Percentiles rank a stretch among this genome's conserved stretches.
These are phyloP conservation scores for Heterobasidion parviporum DNA, from an alignment of 1,284 basidiomycete genomes.

Conservation along the genomic window DNA sequence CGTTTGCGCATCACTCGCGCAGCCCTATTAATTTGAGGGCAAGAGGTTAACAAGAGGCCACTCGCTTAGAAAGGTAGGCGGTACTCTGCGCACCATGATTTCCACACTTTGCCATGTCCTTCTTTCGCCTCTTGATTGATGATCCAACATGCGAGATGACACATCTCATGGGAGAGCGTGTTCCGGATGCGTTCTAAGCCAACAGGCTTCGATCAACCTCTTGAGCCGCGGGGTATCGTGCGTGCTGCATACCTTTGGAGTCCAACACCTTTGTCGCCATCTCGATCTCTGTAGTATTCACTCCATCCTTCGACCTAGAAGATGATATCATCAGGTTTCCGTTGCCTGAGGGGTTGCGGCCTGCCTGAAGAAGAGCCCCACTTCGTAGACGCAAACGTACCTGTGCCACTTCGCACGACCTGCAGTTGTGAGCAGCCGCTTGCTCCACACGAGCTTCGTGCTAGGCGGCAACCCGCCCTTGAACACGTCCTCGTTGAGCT, in stretches of 20 bases:
- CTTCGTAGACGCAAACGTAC: neutral
- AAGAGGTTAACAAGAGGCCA: neutral
- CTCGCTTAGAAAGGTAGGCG: neutral
- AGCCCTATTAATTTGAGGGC: slow-evolving; percentile 37
- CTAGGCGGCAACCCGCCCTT: slow-evolving; percentile 58
- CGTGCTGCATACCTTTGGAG: slow-evolving; percentile 42
- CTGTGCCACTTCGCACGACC: slow-evolving; percentile 64
- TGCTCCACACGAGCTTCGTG: slow-evolving; percentile 68
- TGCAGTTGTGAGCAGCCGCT: slow-evolving; percentile 65
- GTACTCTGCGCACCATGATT: slow-evolving; percentile 46
- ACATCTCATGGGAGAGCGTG: slow-evolving; percentile 84
- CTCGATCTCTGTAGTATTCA: slow-evolving; percentile 55
- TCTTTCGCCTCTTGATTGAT: slow-evolving; percentile 61
- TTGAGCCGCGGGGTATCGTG: neutral
- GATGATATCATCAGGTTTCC: neutral
- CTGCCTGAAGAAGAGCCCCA: too few relatives aligned
- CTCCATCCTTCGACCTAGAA: slow-evolving; percentile 40
- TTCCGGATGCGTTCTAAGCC: slow-evolving; percentile 63
- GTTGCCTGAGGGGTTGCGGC: neutral
- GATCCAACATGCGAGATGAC: slow-evolving; percentile 78
- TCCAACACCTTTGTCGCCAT: slow-evolving; percentile 74
- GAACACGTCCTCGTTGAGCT: slow-evolving; percentile 78
- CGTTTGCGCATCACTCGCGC: slow-evolving; percentile 49
- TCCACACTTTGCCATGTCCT: slow-evolving; percentile 62
- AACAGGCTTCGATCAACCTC: neutral